These are phyloP conservation scores for Yamadazyma diddensiae DNA, from an alignment of 1,139 yeast species.

Conservation along the genomic window DNA sequence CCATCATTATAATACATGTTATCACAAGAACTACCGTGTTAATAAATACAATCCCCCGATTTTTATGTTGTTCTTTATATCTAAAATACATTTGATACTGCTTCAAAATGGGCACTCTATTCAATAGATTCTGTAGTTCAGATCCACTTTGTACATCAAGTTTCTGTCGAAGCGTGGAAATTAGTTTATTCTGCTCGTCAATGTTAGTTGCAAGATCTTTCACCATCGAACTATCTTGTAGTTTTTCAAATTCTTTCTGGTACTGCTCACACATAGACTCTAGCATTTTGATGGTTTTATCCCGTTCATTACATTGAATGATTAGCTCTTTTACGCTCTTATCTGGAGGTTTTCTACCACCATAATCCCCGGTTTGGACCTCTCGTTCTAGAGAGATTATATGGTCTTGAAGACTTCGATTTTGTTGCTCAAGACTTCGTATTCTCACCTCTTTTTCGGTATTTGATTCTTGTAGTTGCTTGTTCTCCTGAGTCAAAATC, in stretches of 20 bases:
- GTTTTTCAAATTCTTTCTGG: constrained; percentile 18
- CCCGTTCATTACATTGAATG: constrained; percentile 19
- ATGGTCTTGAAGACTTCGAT: constrained; percentile 19
- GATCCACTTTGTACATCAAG: constrained; percentile 15
- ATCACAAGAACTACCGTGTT: constrained; percentile 23
- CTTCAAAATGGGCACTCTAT: constrained; percentile 30
- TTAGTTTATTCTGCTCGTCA: constrained; percentile 22
- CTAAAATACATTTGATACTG: constrained; percentile 28
- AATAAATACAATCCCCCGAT: constrained; percentile 19
- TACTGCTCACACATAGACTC: constrained; percentile 24
- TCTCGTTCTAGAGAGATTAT: constrained; percentile 20
- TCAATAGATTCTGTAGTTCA: constrained; percentile 17
- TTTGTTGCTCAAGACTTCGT: constrained; percentile 19
- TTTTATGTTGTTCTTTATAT: constrained; percentile 25
- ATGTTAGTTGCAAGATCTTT: constrained; percentile 18
- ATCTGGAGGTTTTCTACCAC: not conserved
- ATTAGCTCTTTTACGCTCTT: constrained; percentile 12
- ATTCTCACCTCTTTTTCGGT: constrained; percentile 12
- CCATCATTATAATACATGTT: constrained; percentile 18
- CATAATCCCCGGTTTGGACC: constrained; percentile 1
- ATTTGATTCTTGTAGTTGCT: constrained; percentile 8
- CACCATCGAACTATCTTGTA: constrained; percentile 16
- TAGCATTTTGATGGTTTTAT: constrained; percentile 19
- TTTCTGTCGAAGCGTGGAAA: constrained; percentile 19
- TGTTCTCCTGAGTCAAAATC: constrained; percentile 13